phyloP scores from a whole-genome alignment of 352 stramenopile genomes.

The Pythium rhizo-oryzae region DNA sequence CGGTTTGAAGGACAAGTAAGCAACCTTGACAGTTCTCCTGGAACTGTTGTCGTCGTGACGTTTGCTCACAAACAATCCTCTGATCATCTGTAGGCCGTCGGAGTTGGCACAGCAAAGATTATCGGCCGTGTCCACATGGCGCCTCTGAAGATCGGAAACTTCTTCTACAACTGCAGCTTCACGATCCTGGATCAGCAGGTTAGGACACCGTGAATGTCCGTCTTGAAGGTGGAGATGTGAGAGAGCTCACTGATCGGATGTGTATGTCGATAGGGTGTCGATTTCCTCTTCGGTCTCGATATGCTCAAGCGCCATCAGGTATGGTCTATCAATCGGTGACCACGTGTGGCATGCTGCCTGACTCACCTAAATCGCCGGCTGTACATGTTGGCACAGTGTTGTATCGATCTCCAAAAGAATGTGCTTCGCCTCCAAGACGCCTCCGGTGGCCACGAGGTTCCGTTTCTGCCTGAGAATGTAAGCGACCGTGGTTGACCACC shows the following conservation, averaged over 20 bases:
- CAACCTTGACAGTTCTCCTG: slow-evolving; percentile 3
- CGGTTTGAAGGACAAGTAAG: slow-evolving; percentile 86
- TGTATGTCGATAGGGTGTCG: slow-evolving; percentile 81
- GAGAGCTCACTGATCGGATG: not conserved
- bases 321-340: no score
- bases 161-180: slow-evolving; percentile 94
- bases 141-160: slow-evolving; percentile 87
- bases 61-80: no score
- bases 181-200: slow-evolving; percentile 91
- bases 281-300: slow-evolving; percentile 98
- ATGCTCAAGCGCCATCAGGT: slow-evolving; percentile 98
- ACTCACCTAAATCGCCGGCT: not conserved
- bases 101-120: slow-evolving; percentile 97
- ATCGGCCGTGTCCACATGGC: slow-evolving; percentile 95
- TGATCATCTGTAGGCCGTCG: slow-evolving; percentile 78
- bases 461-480: slow-evolving; percentile 88
- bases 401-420: slow-evolving; percentile 95
- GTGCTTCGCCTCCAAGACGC: slow-evolving; percentile 83
- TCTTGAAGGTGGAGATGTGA: no score
- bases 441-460: slow-evolving; percentile 69
- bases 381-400: slow-evolving; percentile 62
- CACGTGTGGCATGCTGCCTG: no score
- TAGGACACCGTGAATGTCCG: not conserved
- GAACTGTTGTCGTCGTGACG: no score
- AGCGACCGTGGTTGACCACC: not conserved